Base-by-base conservation (phyloP, 345 rosid genomes). In the Lumnitzera racemosa region DNA sequence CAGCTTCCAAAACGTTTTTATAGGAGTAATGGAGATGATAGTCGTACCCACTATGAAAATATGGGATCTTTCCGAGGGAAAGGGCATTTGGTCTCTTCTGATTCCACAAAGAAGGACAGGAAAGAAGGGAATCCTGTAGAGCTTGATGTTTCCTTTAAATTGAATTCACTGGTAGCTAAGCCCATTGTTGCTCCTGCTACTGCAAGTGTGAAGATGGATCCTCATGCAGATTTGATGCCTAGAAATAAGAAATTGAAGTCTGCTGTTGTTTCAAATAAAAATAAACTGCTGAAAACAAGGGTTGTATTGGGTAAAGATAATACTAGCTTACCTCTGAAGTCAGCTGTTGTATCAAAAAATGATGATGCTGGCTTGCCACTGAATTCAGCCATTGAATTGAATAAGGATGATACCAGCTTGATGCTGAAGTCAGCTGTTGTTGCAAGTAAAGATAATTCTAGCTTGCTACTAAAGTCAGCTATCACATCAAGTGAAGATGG, bases 101-200 rank as follows among this genome's bases (percentile, higher is more conserved):
- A 70, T 72, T 67, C 58, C 57, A 80, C 57, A 29, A 47, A 67
- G 61, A 77, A 66, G 69, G 78, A 83, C 74, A 77, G 59, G 49
- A 81, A 85, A 62, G 83, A 70, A 60, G 79, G 73, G 67, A 77
- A 73, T 60, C 80, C 86, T 14, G 82, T 87, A 15, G 84, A 89
- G 72, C 94, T 92, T 61, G 91, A 92, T 76, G 94, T 89, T 71
- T 85, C 92, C 56, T 91, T 84, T 73, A 80, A 91, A 68, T 89
- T 90, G 41, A 87, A 89, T 74, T 74, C 82, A 11, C 63, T 87
- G 71, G 95, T 91, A 67, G 98, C 90, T 62, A 89, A 91, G 79
- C 78, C 87, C 0, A 68, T 83, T 56, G 68, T 72, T 55, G 62
- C 78, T 2, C 79, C 91, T 62, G 20, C 78, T 47, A 36, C 43